Evolutionary conservation across 2,329 filamentous ascomycete species (phyloP), one percentile per base, ranked within the genome.

Genomic region (Ilyonectria sp.): DNA sequence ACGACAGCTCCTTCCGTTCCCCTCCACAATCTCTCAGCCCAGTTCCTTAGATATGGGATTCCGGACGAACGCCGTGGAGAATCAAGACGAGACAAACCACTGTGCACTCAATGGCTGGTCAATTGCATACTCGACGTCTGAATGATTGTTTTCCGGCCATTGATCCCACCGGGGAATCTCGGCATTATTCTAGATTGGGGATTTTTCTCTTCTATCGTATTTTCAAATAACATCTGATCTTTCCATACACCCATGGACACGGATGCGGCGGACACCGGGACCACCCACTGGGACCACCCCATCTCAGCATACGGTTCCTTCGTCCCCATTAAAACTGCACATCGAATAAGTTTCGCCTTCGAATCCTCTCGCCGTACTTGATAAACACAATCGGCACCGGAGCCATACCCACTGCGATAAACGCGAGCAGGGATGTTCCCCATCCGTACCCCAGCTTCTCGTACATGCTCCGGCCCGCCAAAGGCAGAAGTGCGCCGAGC

Each of bases 401-500:
- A 6, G 81, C 71, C 54, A 83, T 67, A 1, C 77, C 83, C 6
- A 87, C 67, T 0, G 83, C 85, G 43, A 90, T 82, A 64, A 90
- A 88, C 8, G 75, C 83, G 56, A 85, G 76, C 40, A 84, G 63
- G 26, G 80, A 82, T 15, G 82, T 84, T 1, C 66, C 85, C 85
- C 73, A 91, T 72, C 76, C 90, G 73, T 71, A 89, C 80, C 69
- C 82, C 13, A 85, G 71, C 19, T 74, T 74, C 13, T 76, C 71
- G 54, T 78, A 80, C 72, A 80, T 72, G n/a, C 81, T 79, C 4
- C 82, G 80, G 0, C 89, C 89, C 15, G 88, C 89, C 6, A 91
- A 78, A 1, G 90, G 89, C n/a, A 91, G 84, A 0, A 88, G 79
- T 17, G 90, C 91, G 31, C 90, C 92, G 70, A 92, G 90, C 6